Conservation (phyloP, 1,284 basidiomycete genomes). For the Sporisorium exsertum region DNA sequence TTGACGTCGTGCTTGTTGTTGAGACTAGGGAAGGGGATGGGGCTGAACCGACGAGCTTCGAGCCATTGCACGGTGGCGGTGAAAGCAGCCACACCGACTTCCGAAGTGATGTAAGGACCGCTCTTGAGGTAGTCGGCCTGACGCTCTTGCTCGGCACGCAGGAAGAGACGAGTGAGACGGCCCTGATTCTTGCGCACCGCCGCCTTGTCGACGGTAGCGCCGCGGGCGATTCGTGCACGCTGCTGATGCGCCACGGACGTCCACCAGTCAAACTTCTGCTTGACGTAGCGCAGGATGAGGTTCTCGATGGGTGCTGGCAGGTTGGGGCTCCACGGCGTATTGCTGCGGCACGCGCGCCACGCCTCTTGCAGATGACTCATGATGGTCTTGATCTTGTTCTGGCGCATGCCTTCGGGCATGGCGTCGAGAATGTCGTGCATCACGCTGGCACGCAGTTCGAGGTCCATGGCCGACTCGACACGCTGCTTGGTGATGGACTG, state of each 20-base stretch:
- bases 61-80: constrained; percentile 69
- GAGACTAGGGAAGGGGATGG: constrained; percentile 69
- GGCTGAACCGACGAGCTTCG: constrained; percentile 67
- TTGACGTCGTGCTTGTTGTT: constrained; percentile 69
- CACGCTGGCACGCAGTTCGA: constrained; percentile 96
- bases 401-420: constrained; percentile 99
- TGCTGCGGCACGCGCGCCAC: constrained; percentile 97
- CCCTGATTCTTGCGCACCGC: constrained; percentile 96
- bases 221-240: constrained; percentile 91
- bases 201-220: constrained; percentile 99
- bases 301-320: constrained; percentile 99
- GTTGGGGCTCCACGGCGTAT: constrained; percentile 96
- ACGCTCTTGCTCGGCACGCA: constrained; percentile 68
- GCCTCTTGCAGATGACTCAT: constrained; percentile 96
- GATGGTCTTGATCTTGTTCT: constrained; percentile 99
- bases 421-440: constrained; percentile 92
- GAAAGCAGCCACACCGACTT: constrained; percentile 68
- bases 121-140: constrained; percentile 68
- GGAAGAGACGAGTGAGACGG: constrained; percentile 79
- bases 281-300: constrained; percentile 98
- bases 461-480: constrained; percentile 97
- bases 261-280: constrained; percentile 99
- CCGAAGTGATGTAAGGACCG: constrained; percentile 68
- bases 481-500: constrained; percentile 96
- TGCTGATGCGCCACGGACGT: constrained; percentile 92